Evolutionary conservation across 2,329 filamentous ascomycete genomes (phyloP), one percentile per base, ranked within the genome.

Genomic region (Scedosporium minutisporum): DNA sequence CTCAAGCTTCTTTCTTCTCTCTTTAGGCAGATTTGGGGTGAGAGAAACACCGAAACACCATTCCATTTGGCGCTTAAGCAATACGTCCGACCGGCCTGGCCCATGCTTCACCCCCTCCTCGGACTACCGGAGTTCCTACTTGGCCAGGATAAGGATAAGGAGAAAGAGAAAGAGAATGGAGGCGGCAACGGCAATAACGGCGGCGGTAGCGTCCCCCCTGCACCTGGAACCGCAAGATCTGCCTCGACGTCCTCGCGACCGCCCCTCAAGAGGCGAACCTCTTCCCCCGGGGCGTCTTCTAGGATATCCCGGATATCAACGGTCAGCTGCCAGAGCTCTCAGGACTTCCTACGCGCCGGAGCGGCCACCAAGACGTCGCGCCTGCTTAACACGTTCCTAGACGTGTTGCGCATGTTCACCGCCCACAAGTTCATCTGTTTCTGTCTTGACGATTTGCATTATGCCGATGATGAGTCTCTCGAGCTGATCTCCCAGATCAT

Each of bases 391-490:
- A 93, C 90, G 1, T 93, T 96, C 68, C 77, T 96, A 57, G 93
- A 97, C 67, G 88, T 96, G 9, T 74, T 97, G 60, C 85, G 90
- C 61, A 84, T 96, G 51, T 87, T 97, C 62, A 89, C 91, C 0
- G 81, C 87, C 21, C 87, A 93, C 71, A 95, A 93, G 68, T 87
- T 96, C 68, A 92, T 96, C 62, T 96, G 91, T 69, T 87, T 96
- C 68, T 92, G 87, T 68, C 76, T 97, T 29, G 93, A 97, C 69
- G 93, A 97, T 73, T 77, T 97, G 38, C 92, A 97, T 68, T 95
- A 91, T 72, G 91, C 92, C 6, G 93, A 97, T 70, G 85, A 89
- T 27, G 93, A 97, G 72, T 95, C 89, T 14, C 76, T 95, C 58
- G 91, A 96, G 63, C 78, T 97, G 61, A 87, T 97, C 46, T 83